These are phyloP conservation scores for Coprinopsis strossmayeri DNA, from an alignment of 768 basidiomycete genomes.

Conservation along the genomic window DNA sequence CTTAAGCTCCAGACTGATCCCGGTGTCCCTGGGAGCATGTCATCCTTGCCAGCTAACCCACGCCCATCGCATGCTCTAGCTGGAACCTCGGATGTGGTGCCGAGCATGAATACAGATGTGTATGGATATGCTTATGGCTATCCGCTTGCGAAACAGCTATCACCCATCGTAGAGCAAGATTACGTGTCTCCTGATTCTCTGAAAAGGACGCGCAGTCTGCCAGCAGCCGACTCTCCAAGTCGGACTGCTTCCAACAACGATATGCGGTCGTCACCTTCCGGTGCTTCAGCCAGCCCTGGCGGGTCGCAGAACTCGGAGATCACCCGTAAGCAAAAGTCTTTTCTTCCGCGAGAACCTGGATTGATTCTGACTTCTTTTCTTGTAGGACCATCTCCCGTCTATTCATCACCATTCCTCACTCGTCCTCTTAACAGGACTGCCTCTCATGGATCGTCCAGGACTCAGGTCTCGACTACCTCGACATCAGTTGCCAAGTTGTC, in stretches of 20 bases:
- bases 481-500: neutral
- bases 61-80: slow-evolving; percentile 8
- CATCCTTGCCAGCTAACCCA: slow-evolving; percentile 27
- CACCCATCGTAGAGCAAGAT: slow-evolving; percentile 62
- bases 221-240: neutral
- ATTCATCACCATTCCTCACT: slow-evolving; percentile 49
- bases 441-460: slow-evolving; percentile 58
- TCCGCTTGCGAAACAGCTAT: slow-evolving; percentile 44
- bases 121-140: slow-evolving; percentile 31
- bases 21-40: slow-evolving; percentile 30
- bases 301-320: slow-evolving; percentile 26
- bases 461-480: slow-evolving; percentile 25
- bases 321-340: slow-evolving; percentile 32
- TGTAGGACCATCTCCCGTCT: slow-evolving; percentile 42
- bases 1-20: slow-evolving; percentile 25
- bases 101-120: slow-evolving; percentile 22
- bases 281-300: slow-evolving; percentile 4
- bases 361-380: slow-evolving; percentile 1
- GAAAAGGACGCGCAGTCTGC: slow-evolving; percentile 12
- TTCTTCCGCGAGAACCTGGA: slow-evolving; percentile 3
- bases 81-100: too few relatives aligned
- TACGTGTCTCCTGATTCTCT: slow-evolving; percentile 43
- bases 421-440: slow-evolving; percentile 61
- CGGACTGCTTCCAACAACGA: slow-evolving; percentile 11
- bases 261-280: slow-evolving; percentile 14